Evolutionary conservation across 306 rosid genomes (phyloP), one percentile per base, ranked within the genome.

Genomic region (Echinosophora koreensis): DNA sequence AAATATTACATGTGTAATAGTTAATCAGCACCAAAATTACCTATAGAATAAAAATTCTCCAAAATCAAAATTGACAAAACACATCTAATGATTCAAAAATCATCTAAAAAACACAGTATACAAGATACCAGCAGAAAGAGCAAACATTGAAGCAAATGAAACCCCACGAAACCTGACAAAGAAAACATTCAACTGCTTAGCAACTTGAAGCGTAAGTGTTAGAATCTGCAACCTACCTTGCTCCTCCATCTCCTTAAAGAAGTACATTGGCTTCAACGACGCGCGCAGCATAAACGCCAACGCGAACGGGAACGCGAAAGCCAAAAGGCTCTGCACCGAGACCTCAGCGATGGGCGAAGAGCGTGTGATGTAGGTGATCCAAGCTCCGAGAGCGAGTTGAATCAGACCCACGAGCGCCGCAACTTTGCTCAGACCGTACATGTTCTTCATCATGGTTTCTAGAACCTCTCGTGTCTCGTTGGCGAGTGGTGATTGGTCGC

Each of bases 341-440:
- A 86, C 93, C 78, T 81, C 93, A 0, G 75, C 7, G 3, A 87
- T 27, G 0, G 92, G 88, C 0, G 89, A 70, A 2, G 85, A 71
- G 13, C 79, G 75, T 0, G 90, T 85, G 0, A 60, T 9, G 75
- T 90, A 87, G 0, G 88, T 77, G 35, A 90, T 77, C 97, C 97
- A 95, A 60, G 91, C 97, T 60, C 98, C 97, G 0, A 89, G 32
- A 1, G 88, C 89, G 0, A 95, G 91, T 22, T 95, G 97, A 41
- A 76, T 22, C 62, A 92, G 70, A 30, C 93, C 92, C 81, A 95
- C 70, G 63, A 82, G 0, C 32, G 92, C 96, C 10, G 86, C 66
- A 1, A 47, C 85, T 32, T 86, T 86, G 87, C 97, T 92, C 39
- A 90, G 58, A 42, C 81, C 60, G 11, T 87, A 89, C 12, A 95